Base-by-base conservation (phyloP, 1,284 basidiomycete genomes). In the Sanghuangporus baumii region DNA sequence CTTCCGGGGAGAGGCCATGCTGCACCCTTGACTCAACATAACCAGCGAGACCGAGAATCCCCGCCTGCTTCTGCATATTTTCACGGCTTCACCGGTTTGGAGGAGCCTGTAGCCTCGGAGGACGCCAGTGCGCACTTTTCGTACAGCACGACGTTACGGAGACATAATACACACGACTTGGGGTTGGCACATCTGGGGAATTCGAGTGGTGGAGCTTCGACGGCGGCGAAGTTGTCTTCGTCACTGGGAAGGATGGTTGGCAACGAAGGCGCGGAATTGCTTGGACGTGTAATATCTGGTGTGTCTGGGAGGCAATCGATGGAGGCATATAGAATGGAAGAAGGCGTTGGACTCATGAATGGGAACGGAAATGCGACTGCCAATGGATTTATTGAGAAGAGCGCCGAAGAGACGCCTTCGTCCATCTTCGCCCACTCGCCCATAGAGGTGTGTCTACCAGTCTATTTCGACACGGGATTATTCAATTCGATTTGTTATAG, bases 61-160 rank as follows among this genome's bases (percentile, higher is more conserved):
- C 89, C 89, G 1, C 89, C 89, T 0, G 89, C 89, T 0, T 91
- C 89, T 2, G 81, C 88, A 0, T 92, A 91, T 73, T 92, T 92
- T 69, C 78, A 85, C 0, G 71, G 78, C 84, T 47, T 76, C 80
- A 31, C 78, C 77, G 37, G 78, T 82, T 60, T 57, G 57, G 43
- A 18, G 18, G 20, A n/a, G 79, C 26, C 78, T 81, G 63, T 78
- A 85, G 9, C 78, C 82, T 34, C 82, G 86, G 77, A 86, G 0
- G 85, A 85, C 60, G 88, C 89, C 1, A 78, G 80, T 48, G 73
- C 82, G 2, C 90, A 92, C 71, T 94, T 93, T 70, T 87, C 90
- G 2, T 93, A 92, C 74, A 91, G 88, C 67, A 93, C 91, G 0
- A 91, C 88, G 0, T 77, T 94, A 26, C 74, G 91, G 58, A 73